Evolutionary conservation across 768 basidiomycete genomes (phyloP), one percentile per base, ranked within the genome.

Genomic region (Suillus weaverae): DNA sequence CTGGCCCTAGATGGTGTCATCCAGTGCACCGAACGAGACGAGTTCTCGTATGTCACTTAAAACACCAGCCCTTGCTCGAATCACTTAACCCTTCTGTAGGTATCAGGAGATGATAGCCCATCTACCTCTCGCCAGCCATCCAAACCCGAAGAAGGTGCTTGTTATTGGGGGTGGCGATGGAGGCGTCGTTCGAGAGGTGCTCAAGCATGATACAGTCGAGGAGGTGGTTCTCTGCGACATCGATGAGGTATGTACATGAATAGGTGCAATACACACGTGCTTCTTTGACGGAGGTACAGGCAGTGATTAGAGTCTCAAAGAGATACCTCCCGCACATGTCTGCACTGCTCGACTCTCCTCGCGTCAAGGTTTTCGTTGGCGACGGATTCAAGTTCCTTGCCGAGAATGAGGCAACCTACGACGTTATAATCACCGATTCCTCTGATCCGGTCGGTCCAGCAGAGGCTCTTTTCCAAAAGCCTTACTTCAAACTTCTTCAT

Each of bases 21-120:
- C 69, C 97, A 99, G 77, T 95, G 92, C 80, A 97, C 96, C 2
- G 97, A 99, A 79, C 89, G 96, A 55, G 97, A 99, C 74, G 97
- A 99, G 78, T 99, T 99, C 79, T 95, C 96, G 95, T 95, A 72
- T 70, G 92, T 85, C 4, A 30, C 39, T 33, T 22, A 30, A 41
- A 4, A 26, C 18, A 32, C 13, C 22, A 11, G 10, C 56, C 10
- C 10, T 20, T 59, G 57, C 18, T 59, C 18, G 5, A 22, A 46
- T n/a, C 44, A 26, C 11, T 35, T 63, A 39, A 57, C 55, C 51
- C 32, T 69, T 30, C 38, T 18, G 51, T 71, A 97, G 95, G 13
- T 98, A 99, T 79, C 95, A 98, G 73, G 97, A 99, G 81, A 97
- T 99, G 97, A 99, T 99, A 72, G 85, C 97, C 6, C 97, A 99